Evolutionary conservation across 2,329 filamentous ascomycete species (phyloP), one percentile per base, ranked within the genome.

Genomic region (Pseudocercospora musae): DNA sequence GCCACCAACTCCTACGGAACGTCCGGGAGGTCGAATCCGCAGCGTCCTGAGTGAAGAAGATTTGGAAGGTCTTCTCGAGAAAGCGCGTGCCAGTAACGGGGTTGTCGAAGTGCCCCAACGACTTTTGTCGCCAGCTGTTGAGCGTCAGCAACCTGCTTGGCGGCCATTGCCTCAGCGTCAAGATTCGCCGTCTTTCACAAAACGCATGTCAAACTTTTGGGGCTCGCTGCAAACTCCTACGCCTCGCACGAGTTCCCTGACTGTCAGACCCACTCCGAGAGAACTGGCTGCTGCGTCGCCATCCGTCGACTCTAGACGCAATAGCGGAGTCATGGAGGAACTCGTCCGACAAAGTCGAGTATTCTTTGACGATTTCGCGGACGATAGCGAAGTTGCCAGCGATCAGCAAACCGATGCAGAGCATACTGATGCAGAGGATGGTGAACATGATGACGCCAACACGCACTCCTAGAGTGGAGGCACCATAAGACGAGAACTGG

Each of bases 1-100:
- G 27, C 40, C 40, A 10, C 76, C 57, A 11, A 79, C 57, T 46
- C 73, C 63, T 1, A 65, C 67, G 57, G 65, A 63, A 3, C 29
- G 62, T 56, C 31, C 66, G 55, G 59, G 56, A 63, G 60, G 55
- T 62, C 65, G 59, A 20, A 49, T 74, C n/a, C 59, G 70, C 8
- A 76, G 73, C 58, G 72, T 80, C 5, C 70, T 82, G 5, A 79
- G 77, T 18, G 79, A 80, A 62, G 80, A 82, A 33, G 80, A 83
- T 61, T 73, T 82, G 5, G 73, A 73, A 48, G 72, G 69, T 2
- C 71, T 82, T 20, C 74, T 82, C 27, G 67, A 66, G 3, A 69
- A 74, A 62, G 76, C 74, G 21, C 69, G 69, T 31, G 64, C 58
- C 15, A 73, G 71, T 25, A 69, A 72, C 27, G 73, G 69, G 23